Evolutionary conservation across 1,284 basidiomycete species (phyloP), one percentile per base, ranked within the genome.

Genomic region (Rhodotorula sp.): DNA sequence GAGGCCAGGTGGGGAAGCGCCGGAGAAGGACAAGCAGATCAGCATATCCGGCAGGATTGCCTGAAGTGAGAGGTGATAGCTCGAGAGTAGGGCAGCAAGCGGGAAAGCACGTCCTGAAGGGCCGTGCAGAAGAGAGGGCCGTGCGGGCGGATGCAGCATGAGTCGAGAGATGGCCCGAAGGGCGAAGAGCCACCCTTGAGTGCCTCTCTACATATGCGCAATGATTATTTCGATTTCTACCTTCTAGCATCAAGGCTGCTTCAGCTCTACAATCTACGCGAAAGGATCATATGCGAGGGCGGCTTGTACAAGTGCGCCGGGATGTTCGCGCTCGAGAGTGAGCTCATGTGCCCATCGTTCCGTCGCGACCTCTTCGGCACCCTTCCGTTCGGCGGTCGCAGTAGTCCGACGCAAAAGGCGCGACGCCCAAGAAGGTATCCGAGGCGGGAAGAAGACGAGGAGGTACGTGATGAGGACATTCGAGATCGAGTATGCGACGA

Each of bases 371-470:
- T 71, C 47, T 54, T 68, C 68, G 2, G 66, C 74, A 1, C 26
- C 63, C 62, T 56, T 61, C 57, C 59, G 55, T 8, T 47, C 48
- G 54, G 49, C 14, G 21, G 12, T n/a, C 54, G 54, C 4, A 3
- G 38, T 16, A 38, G 58, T 47, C 23, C 58, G 58, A 23, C 45
- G 43, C 23, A 47, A 47, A 26, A 60, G 23, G 21, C 58, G 38
- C 12, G 26, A 8, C 18, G 23, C 54, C 21, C 49, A 56, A 3
- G 14, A 23, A 2, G 66, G 64, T 2, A 69, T 18, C 14, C 64
- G n/a, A 10, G 67, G 67, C 61, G 75, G 75, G 48, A 45, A 67
- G 47, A 74, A 76, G 38, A 73, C 63, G 54, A 76, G 62, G 26
- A 65, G 43, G 60, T 76, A 76, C 6, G 66, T 67, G 50, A 76